phyloP scores from a whole-genome alignment of 805 yeast species.

The Wickerhamomyces pijperi region DNA sequence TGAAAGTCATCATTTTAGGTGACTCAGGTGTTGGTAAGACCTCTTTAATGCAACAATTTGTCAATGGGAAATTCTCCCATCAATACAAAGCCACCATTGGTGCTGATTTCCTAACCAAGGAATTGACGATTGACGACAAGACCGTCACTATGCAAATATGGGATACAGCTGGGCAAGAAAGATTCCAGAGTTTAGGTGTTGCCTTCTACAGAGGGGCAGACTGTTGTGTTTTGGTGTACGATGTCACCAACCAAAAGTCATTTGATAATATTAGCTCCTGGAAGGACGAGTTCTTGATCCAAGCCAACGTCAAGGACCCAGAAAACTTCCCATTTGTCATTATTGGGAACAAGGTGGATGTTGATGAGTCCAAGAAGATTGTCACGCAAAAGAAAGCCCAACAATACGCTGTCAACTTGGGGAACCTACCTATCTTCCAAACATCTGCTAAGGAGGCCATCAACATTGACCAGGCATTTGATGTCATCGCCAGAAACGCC shows the following conservation, averaged over 20 bases:
- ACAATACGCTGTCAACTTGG: constrained; percentile 47
- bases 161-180: constrained; percentile 99
- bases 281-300: constrained; percentile 93
- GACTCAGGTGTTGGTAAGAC: constrained; percentile 98
- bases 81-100: constrained; percentile 98
- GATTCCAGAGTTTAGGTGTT: constrained; percentile 93
- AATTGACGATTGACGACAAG: constrained; percentile 67
- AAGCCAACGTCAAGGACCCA: constrained; percentile 88
- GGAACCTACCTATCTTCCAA: constrained; percentile 86
- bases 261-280: constrained; percentile 82
- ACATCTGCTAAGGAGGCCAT: constrained; percentile 97
- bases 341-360: constrained; percentile 89
- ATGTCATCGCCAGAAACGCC: constrained; percentile 91
- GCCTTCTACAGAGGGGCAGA: constrained; percentile 98
- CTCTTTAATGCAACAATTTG: constrained; percentile 93
- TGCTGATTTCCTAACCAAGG: constrained; percentile 92
- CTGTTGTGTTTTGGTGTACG: constrained; percentile 92
- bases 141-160: constrained; percentile 61
- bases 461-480: constrained; percentile 92
- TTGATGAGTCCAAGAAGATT: constrained; percentile 79
- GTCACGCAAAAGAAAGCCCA: constrained; percentile 51
- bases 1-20: constrained; percentile 86
- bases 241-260: constrained; percentile 89
- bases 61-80: constrained; percentile 85
- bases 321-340: constrained; percentile 94